Evolutionary conservation across 1,284 basidiomycete genomes (phyloP), one percentile per base, ranked within the genome.

Genomic region (Naganishia sp.): DNA sequence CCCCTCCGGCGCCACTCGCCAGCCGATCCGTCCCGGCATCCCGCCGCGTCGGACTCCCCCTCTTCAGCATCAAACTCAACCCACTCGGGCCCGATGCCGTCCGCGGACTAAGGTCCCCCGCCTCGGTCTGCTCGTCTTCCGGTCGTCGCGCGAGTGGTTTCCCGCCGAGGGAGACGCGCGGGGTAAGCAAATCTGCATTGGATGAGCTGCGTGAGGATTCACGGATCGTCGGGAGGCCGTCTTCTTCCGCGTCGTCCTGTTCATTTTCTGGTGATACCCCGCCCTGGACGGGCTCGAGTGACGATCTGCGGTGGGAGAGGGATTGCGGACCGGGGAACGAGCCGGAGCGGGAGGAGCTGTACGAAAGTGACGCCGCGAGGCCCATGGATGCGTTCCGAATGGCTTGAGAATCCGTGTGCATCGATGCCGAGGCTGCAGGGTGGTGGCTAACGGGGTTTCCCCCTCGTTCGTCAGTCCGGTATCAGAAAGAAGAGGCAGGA

Each of bases 321-420:
- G 47, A 41, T 13, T 42, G 31, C 5, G 21, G 39, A 10, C 42
- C 49, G 10, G 35, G 35, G 2, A 39, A 39, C 35, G 35, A 39
- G 7, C 7, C 13, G 21, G 58, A 61, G 18, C 41, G 58, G 35
- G 58, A 61, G 35, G 58, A 60, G 45, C 45, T 51, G 47, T 61
- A 61, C 18, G 58, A 61, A 25, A 58, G 43, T 1, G 47, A 51
- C 2, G 58, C 58, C 9, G 58, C 58, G 28, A 61, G 58, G 10
- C 58, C 58, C 58, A 61, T 61, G n/a, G 58, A 61, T 35, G 47
- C 47, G 58, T 61, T 43, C 3, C 58, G 58, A 46, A 61, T 61
- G n/a, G 32, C 47, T 51, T 41, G 32, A 5, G 58, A 61, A 46
- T 47, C 28, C 6, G 58, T 61, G 4, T 28, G 31, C 3, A 45